A percentile compares a stretch with the other conserved stretches of the same genome.
Conservation (phyloP, 805 yeast species). For the Starmerella gropengiesseri region DNA sequence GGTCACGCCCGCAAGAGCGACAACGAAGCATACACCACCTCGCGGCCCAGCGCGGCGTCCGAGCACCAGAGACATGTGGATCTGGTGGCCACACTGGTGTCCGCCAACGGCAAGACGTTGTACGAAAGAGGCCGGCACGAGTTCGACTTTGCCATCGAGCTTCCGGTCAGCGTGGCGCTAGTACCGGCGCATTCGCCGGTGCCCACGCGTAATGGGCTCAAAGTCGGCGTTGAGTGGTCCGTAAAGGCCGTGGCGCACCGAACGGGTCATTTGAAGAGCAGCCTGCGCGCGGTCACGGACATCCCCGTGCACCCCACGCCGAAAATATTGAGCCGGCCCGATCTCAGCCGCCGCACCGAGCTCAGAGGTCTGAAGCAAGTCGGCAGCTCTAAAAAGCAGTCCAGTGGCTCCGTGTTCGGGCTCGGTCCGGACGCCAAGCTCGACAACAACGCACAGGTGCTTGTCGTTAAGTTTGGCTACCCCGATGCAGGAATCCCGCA, state of each 20-base stretch:
- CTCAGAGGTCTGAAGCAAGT: too few species aligned
- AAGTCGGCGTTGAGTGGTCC: constrained; percentile 9
- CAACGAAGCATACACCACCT: neutral
- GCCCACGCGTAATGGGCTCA: constrained; percentile 3
- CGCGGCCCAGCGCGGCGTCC: neutral
- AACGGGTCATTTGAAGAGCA: constrained; percentile 6
- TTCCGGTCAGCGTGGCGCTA: constrained; percentile 2
- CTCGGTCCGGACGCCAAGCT: neutral
- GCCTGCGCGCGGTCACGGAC: constrained; percentile 1
- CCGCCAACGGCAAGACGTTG: too few species aligned
- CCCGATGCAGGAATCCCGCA: constrained; percentile 7
- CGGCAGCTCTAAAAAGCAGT: neutral
- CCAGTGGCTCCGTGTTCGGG: neutral
- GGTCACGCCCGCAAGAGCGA: neutral
- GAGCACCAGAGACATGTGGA: constrained; percentile 5
- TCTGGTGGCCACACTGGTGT: too few species aligned
- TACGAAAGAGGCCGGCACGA: constrained; percentile 1
- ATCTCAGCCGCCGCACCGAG: too few species aligned
- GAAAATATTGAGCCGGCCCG: too few species aligned
- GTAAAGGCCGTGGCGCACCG: constrained; percentile 8
- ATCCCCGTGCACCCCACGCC: constrained; percentile 7
- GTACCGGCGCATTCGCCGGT: constrained; percentile 10
- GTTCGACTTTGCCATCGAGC: constrained; percentile 4
- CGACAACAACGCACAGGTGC: neutral
- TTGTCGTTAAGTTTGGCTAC: neutral